These are phyloP conservation scores for Globisporangium spinosum DNA, from an alignment of 352 stramenopile species.

Conservation along the genomic window DNA sequence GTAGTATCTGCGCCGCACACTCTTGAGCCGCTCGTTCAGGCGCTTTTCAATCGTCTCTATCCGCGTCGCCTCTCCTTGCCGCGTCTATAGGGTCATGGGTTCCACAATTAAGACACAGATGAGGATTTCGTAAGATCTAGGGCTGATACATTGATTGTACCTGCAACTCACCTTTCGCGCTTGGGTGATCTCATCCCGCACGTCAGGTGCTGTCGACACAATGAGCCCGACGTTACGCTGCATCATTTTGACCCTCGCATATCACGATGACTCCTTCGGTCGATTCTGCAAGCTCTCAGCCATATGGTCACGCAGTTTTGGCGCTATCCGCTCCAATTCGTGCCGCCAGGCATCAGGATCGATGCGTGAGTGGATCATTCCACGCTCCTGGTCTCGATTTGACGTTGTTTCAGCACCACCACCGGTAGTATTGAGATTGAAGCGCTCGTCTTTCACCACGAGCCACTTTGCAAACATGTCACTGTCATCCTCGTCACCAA, in stretches of 20 bases:
- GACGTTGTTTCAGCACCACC: background rate
- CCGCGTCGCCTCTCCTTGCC: constrained; percentile 21
- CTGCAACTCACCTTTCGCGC: constrained; percentile 22
- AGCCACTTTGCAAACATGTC: constrained; percentile 41
- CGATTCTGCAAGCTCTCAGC: constrained; percentile 20
- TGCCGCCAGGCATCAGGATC: constrained; percentile 36
- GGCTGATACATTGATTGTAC: background rate
- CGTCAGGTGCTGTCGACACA: constrained; percentile 11
- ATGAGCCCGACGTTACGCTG: constrained; percentile 24
- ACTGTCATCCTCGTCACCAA: constrained; percentile 23
- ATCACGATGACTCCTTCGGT: constrained; percentile 26
- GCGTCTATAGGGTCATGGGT: constrained; percentile 7
- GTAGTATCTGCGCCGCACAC: constrained; percentile 26
- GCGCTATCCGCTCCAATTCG: constrained; percentile 35
- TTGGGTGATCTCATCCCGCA: constrained; percentile 21
- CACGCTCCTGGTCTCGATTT: constrained; percentile 12
- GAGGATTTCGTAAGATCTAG: background rate
- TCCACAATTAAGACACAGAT: background rate
- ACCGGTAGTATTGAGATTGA: too few species aligned
- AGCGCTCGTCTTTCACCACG: constrained; percentile 32
- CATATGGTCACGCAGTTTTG: constrained; percentile 30
- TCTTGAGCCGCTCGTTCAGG: constrained; percentile 31
- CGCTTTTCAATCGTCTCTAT: constrained; percentile 33
- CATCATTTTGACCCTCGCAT: constrained; percentile 27
- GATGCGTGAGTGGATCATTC: constrained; percentile 42